Evolutionary conservation across 1,139 yeast species (phyloP).

Genomic region (Lodderomyces orthopsilosis): DNA sequence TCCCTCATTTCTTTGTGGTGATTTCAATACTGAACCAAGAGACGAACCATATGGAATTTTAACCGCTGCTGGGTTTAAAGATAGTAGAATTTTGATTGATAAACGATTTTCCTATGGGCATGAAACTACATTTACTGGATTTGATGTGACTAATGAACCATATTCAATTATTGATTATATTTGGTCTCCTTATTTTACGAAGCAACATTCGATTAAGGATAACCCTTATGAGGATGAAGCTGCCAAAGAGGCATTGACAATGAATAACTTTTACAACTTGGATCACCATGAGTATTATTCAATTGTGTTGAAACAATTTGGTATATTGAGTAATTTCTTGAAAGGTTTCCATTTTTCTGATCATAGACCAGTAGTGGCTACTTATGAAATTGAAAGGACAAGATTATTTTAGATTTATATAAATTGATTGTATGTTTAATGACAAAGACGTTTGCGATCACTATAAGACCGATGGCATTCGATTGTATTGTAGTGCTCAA

Average conservation of each 20-base stretch:
- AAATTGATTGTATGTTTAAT: not conserved
- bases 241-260: constrained; percentile 11
- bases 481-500: too few species aligned
- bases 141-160: constrained; percentile 25
- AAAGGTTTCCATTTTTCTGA: constrained; percentile 29
- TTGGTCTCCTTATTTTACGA: constrained; percentile 23
- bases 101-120: constrained; percentile 36
- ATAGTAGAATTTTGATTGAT: constrained; percentile 24
- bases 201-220: not conserved
- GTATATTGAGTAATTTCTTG: constrained; percentile 41
- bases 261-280: constrained; percentile 11
- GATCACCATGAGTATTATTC: constrained; percentile 16
- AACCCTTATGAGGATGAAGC: constrained; percentile 8
- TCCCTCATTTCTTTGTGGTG: constrained; percentile 48
- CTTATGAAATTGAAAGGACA: constrained; percentile 16
- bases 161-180: constrained; percentile 46
- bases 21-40: constrained; percentile 53
- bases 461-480: too few species aligned
- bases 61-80: constrained; percentile 33
- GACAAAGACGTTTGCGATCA: not conserved
- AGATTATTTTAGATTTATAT: constrained; percentile 4
- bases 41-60: constrained; percentile 49
- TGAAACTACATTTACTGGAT: constrained; percentile 47
- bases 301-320: constrained; percentile 28
- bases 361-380: constrained; percentile 23